Percentiles rank a stretch among this genome's conserved stretches.
These are phyloP conservation scores for Aspergillus sp. DNA, from an alignment of 2,329 filamentous ascomycete species.

Conservation along the genomic window DNA sequence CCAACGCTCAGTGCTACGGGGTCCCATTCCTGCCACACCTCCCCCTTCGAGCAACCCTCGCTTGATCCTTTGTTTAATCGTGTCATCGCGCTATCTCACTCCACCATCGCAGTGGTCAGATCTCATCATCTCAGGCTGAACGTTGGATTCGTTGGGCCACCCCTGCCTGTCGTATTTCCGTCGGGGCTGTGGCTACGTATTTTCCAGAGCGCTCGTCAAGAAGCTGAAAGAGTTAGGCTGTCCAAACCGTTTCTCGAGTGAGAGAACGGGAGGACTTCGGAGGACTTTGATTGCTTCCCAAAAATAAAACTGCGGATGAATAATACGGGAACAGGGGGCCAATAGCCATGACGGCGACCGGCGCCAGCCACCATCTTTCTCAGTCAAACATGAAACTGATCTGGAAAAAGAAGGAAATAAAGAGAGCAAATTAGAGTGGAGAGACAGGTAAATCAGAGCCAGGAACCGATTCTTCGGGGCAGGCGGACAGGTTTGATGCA, in stretches of 20 bases:
- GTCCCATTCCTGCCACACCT: neutral
- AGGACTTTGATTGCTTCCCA: constrained; percentile 12
- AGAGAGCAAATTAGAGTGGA: constrained; percentile 11
- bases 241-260: neutral
- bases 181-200: neutral
- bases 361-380: constrained; percentile 11
- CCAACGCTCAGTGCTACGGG: constrained; percentile 11
- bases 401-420: constrained; percentile 15
- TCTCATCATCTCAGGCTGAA: neutral
- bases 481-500: constrained; percentile 24
- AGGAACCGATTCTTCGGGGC: constrained; percentile 34
- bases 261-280: neutral
- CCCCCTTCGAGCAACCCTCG: neutral
- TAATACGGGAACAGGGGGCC: constrained; percentile 4
- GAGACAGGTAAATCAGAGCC: constrained; percentile 23
- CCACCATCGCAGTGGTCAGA: neutral
- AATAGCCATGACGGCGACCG: constrained; percentile 2
- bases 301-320: constrained; percentile 10
- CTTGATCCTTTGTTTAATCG: constrained; percentile 5
- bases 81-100: neutral
- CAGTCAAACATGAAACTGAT: constrained; percentile 8
- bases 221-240: neutral
- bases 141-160: neutral
- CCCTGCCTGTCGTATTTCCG: neutral
- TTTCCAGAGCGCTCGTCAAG: neutral